A percentile compares a stretch with the other conserved stretches of the same genome.
phyloP scores from a whole-genome alignment of 768 basidiomycete species.

The Agaricus sinodeliciosus region DNA sequence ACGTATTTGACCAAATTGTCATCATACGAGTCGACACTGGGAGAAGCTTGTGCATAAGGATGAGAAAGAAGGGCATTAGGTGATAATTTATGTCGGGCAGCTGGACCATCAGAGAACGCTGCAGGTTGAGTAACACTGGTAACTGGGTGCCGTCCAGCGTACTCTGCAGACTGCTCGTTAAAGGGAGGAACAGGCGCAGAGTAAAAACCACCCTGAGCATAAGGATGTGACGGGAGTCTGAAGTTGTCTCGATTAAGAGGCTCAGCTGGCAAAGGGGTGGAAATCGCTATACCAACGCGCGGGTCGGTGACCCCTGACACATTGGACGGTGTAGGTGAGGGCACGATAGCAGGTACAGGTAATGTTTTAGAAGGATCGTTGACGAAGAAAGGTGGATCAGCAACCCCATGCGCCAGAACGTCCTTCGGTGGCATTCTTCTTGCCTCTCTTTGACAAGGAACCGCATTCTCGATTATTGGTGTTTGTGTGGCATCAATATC shows the following conservation, averaged over 20 bases:
- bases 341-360: neutral
- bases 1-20: conserved; percentile 25
- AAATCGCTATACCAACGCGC: conserved; percentile 31
- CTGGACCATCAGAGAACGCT: conserved; percentile 10
- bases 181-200: conserved; percentile 7
- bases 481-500: neutral
- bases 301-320: conserved; percentile 24
- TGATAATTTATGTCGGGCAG: conserved; percentile 28
- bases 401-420: conserved; percentile 34
- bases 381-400: conserved; percentile 33
- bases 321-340: conserved; percentile 14
- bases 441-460: conserved; percentile 16
- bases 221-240: conserved; percentile 38
- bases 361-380: conserved; percentile 14
- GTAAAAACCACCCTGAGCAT: conserved; percentile 37
- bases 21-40: conserved; percentile 27
- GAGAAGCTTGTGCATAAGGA: conserved; percentile 35
- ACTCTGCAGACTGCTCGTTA: conserved; percentile 19
- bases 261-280: conserved; percentile 25
- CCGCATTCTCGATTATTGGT: conserved; percentile 13
- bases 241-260: conserved; percentile 22
- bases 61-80: conserved; percentile 31
- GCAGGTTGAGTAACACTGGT: conserved; percentile 1
- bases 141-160: conserved; percentile 29
- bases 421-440: conserved; percentile 35